These are phyloP conservation scores for Butyriboletus loyo DNA, from an alignment of 768 basidiomycete genomes.

Conservation along the genomic window DNA sequence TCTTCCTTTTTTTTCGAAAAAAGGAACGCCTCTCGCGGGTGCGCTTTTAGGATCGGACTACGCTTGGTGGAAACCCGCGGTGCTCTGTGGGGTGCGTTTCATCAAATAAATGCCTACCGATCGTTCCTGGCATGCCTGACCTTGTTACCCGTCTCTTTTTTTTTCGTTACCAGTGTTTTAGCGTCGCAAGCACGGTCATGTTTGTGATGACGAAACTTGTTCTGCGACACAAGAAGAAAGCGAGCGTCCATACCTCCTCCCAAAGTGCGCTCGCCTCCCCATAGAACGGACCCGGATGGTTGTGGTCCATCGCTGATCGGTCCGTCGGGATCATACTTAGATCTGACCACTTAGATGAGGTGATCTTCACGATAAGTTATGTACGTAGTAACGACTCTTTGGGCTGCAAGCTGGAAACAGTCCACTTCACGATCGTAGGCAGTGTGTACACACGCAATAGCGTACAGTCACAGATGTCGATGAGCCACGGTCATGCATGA, in stretches of 20 bases:
- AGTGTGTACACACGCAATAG: too few relatives aligned
- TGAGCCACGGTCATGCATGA: too few relatives aligned
- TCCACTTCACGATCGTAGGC: too few relatives aligned
- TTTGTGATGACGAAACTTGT: conserved; percentile 10
- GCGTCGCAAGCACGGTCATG: conserved; percentile 13
- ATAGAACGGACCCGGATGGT: neutral
- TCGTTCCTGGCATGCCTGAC: too few relatives aligned
- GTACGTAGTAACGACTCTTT: neutral
- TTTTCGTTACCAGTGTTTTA: conserved; percentile 17
- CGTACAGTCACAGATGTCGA: too few relatives aligned
- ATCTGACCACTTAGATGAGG: too few relatives aligned
- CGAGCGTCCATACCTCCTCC: neutral
- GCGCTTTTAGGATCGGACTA: conserved; percentile 50
- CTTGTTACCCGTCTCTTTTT: too few relatives aligned
- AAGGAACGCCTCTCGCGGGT: conserved; percentile 56
- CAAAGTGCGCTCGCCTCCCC: neutral
- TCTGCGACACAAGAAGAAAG: neutral
- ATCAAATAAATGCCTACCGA: too few relatives aligned
- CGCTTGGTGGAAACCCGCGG: conserved; percentile 53
- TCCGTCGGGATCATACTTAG: too few relatives aligned
- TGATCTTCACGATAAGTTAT: too few relatives aligned
- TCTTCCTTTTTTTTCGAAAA: too few relatives aligned
- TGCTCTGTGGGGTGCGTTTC: conserved; percentile 48
- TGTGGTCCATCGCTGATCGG: too few relatives aligned
- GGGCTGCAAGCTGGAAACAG: neutral